Conservation (phyloP, 139 green algal genomes). For the Tetradesmus lagerheimii region DNA sequence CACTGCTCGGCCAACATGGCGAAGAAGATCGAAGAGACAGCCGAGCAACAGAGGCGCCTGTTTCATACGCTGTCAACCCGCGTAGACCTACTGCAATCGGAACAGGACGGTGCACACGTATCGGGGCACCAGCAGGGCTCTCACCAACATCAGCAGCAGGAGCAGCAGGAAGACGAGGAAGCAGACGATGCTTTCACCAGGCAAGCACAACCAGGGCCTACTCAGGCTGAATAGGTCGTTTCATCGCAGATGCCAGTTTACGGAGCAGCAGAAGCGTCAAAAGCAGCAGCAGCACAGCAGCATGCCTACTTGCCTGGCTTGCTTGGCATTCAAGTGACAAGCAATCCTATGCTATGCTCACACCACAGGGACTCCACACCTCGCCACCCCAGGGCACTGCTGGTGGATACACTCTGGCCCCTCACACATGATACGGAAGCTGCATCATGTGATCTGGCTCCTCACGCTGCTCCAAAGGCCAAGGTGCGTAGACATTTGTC, state of each 20-base stretch:
- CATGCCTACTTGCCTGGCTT: too few relatives aligned
- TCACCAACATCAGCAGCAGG: not conserved
- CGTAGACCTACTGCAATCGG: not conserved
- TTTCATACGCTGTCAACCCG: not conserved
- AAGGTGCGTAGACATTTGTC: too few relatives aligned
- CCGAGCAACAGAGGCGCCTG: not conserved
- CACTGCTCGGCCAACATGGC: not conserved
- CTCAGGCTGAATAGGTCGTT: not conserved
- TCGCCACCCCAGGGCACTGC: not conserved
- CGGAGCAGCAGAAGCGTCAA: not conserved
- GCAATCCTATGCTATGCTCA: not conserved
- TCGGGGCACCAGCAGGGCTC: not conserved
- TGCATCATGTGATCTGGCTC: not conserved
- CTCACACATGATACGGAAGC: not conserved
- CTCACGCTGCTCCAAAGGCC: slow-evolving; percentile 25
- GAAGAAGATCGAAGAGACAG: not conserved
- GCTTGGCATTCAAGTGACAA: not conserved
- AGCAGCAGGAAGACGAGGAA: not conserved
- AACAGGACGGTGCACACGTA: not conserved
- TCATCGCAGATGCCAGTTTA: not conserved
- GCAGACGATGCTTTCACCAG: not conserved
- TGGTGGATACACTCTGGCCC: not conserved
- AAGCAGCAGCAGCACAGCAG: not conserved
- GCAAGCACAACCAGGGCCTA: not conserved
- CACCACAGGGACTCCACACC: not conserved